These are phyloP conservation scores for Scedosporium aurantiacum DNA, from an alignment of 2,329 filamentous ascomycete genomes.

Conservation along the genomic window DNA sequence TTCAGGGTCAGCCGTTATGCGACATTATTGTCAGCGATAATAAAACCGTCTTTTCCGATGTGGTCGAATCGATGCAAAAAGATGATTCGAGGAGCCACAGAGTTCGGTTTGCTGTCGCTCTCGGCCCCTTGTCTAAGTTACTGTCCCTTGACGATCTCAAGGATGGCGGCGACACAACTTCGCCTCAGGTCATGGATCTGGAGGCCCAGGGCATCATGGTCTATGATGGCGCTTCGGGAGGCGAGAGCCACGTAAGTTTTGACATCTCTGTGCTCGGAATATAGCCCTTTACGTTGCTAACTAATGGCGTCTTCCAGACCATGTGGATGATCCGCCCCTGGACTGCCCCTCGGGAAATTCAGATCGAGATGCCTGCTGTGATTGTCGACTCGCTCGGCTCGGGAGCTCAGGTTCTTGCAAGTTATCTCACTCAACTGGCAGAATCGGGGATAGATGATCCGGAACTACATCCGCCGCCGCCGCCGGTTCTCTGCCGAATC, in stretches of 20 bases:
- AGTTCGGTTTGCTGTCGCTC: constrained; percentile 64
- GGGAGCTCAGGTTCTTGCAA: constrained; percentile 86
- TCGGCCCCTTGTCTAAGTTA: constrained; percentile 60
- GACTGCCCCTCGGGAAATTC: constrained; percentile 78
- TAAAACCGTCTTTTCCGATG: constrained; percentile 68
- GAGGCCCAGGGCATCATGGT: constrained; percentile 99
- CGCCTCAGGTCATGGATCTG: constrained; percentile 56
- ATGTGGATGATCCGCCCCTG: constrained; percentile 99
- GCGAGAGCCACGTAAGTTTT: constrained; percentile 74
- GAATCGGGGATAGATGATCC: constrained; percentile 71
- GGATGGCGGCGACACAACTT: constrained; percentile 21
- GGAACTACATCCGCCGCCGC: constrained; percentile 67
- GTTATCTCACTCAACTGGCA: constrained; percentile 81
- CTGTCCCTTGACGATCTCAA: constrained; percentile 31
- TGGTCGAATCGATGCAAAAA: constrained; percentile 78
- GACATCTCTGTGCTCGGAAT: neutral
- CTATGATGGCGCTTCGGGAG: constrained; percentile 77
- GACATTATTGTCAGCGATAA: constrained; percentile 72
- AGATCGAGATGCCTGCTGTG: constrained; percentile 81
- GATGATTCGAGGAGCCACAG: constrained; percentile 91
- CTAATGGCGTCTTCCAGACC: constrained; percentile 43
- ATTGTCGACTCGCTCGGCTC: constrained; percentile 91
- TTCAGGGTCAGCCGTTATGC: constrained; percentile 67
- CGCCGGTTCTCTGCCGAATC: constrained; percentile 87
- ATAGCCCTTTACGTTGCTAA: constrained; percentile 5